These are phyloP conservation scores for Marsdenia floribunda DNA, from an alignment of 257 asterid genomes.

Conservation along the genomic window DNA sequence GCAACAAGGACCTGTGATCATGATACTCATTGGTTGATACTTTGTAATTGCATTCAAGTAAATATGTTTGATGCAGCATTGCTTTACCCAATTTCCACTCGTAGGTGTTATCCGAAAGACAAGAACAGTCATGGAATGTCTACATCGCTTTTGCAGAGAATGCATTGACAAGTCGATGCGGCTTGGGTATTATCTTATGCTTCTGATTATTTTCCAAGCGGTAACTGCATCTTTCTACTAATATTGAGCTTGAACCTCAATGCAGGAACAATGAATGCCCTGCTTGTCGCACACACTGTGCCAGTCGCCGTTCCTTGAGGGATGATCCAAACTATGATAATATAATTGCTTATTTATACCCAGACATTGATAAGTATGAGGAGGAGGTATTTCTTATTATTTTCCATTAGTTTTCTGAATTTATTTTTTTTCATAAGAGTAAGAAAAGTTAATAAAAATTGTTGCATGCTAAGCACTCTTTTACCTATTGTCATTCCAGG, in stretches of 20 bases:
- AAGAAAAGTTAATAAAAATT: conserved; percentile 11
- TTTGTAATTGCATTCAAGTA: neutral
- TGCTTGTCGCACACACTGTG: conserved; percentile 99
- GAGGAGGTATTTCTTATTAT: conserved; percentile 66
- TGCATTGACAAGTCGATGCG: conserved; percentile 99
- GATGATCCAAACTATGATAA: conserved; percentile 99
- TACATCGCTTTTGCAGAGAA: conserved; percentile 98
- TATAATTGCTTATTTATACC: conserved; percentile 76
- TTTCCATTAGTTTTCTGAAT: neutral
- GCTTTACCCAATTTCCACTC: conserved; percentile 17
- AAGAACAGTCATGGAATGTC: conserved; percentile 99
- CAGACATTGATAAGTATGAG: conserved; percentile 91
- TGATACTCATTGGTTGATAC: neutral
- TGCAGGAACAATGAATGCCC: conserved; percentile 97
- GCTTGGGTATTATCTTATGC: conserved; percentile 56
- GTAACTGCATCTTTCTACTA: conserved; percentile 14
- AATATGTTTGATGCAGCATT: conserved; percentile 13
- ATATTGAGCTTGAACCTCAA: conserved; percentile 18
- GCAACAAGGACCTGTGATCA: neutral
- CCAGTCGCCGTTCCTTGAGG: conserved; percentile 97
- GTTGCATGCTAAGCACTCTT: conserved; percentile 15
- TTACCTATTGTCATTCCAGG: conserved; percentile 44
- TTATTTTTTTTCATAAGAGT: neutral
- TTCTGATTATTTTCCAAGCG: conserved; percentile 17
- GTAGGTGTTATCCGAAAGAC: conserved; percentile 97